These are phyloP conservation scores for Penicillium samsonianum DNA, from an alignment of 495 filamentous ascomycete genomes.

Conservation along the genomic window DNA sequence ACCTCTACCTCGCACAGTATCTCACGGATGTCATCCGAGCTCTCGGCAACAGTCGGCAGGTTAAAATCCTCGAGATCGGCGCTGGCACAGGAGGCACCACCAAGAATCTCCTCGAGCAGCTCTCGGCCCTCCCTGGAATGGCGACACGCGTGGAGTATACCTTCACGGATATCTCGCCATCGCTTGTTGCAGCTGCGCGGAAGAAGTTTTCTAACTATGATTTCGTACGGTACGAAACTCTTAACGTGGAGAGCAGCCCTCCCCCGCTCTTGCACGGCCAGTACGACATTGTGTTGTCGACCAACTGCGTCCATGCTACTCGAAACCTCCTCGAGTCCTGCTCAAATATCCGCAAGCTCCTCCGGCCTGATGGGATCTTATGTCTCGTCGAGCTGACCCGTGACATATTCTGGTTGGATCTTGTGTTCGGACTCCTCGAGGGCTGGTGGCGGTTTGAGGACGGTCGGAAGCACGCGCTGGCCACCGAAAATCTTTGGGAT, in stretches of 20 bases:
- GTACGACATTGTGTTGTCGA: constrained; percentile 40
- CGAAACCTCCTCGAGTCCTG: constrained; percentile 27
- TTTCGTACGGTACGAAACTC: constrained; percentile 30
- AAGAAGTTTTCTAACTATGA: constrained; percentile 27
- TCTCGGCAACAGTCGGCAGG: neutral
- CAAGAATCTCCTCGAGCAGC: constrained; percentile 27
- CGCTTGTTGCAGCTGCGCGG: constrained; percentile 35
- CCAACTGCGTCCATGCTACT: constrained; percentile 50
- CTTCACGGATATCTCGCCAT: constrained; percentile 44
- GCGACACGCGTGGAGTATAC: constrained; percentile 37
- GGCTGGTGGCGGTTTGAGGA: constrained; percentile 41
- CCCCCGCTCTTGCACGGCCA: constrained; percentile 12
- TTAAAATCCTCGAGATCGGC: constrained; percentile 40
- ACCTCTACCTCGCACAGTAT: neutral
- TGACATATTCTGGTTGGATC: constrained; percentile 34
- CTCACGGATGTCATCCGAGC: constrained; percentile 1
- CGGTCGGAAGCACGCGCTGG: constrained; percentile 29
- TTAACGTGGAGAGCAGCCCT: constrained; percentile 39
- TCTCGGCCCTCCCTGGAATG: constrained; percentile 10
- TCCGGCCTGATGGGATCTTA: constrained; percentile 39
- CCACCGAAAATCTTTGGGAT: neutral
- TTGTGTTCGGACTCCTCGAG: constrained; percentile 37
- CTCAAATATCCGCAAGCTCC: constrained; percentile 30
- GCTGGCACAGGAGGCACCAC: constrained; percentile 46
- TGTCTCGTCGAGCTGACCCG: constrained; percentile 43